These are phyloP conservation scores for Capsicum pubescens DNA, from an alignment of 257 asterid genomes.

Conservation along the genomic window DNA sequence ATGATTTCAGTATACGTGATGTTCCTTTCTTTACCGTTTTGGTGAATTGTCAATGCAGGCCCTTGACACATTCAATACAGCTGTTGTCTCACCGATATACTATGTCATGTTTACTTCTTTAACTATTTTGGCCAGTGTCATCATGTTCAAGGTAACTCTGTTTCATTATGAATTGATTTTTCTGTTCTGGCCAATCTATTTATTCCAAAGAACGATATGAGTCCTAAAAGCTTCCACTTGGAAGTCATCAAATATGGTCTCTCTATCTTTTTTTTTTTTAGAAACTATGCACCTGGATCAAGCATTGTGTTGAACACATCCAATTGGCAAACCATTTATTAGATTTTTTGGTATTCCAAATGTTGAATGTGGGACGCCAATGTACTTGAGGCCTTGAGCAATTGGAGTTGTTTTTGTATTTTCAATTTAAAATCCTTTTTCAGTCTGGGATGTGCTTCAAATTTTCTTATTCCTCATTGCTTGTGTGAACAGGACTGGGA, in stretches of 20 bases:
- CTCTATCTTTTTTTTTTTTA: background rate
- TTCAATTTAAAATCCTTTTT: background rate
- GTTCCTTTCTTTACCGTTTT: conserved; percentile 30
- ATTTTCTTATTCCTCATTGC: background rate
- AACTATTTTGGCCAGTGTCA: conserved; percentile 93
- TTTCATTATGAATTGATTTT: background rate
- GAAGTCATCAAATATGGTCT: background rate
- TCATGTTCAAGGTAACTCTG: conserved; percentile 93
- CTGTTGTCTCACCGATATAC: conserved; percentile 95
- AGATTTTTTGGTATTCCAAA: background rate
- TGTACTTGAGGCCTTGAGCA: background rate
- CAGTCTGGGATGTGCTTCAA: background rate
- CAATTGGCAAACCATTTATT: background rate
- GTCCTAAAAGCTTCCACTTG: background rate
- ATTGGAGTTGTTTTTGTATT: background rate
- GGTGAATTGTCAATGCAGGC: conserved; percentile 67
- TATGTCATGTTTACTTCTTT: conserved; percentile 96
- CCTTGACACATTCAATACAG: conserved; percentile 97
- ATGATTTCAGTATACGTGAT: background rate
- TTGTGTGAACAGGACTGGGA: conserved; percentile 81
- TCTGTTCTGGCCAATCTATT: background rate
- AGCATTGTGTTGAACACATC: conserved; percentile 12
- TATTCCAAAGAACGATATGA: background rate
- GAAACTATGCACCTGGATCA: background rate
- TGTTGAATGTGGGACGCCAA: background rate